Evolutionary conservation across 176 grass and related monocot species (phyloP).

Genomic region (Phragmites australis): DNA sequence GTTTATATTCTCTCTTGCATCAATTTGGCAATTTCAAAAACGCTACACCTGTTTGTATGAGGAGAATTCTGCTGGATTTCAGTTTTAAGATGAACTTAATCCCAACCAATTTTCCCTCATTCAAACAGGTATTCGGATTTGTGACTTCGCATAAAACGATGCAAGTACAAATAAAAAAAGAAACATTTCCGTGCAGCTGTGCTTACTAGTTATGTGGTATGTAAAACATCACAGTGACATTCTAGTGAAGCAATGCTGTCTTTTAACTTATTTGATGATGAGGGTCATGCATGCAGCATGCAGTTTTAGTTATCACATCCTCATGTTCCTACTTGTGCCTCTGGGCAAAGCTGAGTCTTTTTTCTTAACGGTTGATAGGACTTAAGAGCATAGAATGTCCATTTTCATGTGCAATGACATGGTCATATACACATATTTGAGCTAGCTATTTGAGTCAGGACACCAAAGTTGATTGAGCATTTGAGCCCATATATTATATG

Average conservation of each 20-base stretch:
- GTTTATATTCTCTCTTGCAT: not conserved
- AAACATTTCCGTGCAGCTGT: not conserved
- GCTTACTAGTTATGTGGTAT: not conserved
- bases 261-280: not conserved
- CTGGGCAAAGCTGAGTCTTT: not conserved
- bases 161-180: not conserved
- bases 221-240: not conserved
- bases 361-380: not conserved
- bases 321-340: not conserved
- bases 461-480: not conserved
- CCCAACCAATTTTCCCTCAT: not conserved
- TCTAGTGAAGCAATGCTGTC: not conserved
- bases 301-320: not conserved
- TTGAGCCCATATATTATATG: too few relatives aligned
- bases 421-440: not conserved
- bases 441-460: not conserved
- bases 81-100: not conserved
- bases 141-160: not conserved
- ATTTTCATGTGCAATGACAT: not conserved
- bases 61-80: not conserved
- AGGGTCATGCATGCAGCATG: not conserved
- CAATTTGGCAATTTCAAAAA: not conserved
- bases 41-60: not conserved
- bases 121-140: not conserved
- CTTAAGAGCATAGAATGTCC: not conserved